Evolutionary conservation across 1,139 yeast species (phyloP), one percentile per base, ranked within the genome.

Genomic region (Blastobotrys elegans): DNA sequence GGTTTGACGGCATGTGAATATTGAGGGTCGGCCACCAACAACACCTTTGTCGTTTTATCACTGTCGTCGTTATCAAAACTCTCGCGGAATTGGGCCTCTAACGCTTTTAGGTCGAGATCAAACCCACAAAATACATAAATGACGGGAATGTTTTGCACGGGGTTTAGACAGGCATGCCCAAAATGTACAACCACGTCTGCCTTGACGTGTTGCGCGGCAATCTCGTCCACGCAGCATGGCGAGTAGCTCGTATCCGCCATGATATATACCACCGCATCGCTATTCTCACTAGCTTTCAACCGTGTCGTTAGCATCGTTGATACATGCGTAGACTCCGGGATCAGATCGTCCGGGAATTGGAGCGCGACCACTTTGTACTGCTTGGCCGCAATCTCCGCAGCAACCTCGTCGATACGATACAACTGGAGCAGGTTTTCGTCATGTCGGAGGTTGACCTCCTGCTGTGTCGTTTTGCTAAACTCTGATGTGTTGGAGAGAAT

Each of bases 211-310:
- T 85, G 90, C 0, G 97, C 95, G 0, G 98, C 97, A 20, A 92
- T 95, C 61, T 89, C 97, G 64, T 92, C 99, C 14, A 92, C 85
- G 69, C 99, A 92, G 65, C 98, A 92, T 0, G 96, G 76, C 21
- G 96, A 87, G 59, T 92, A 94, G 0, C 97, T 88, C 0, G 98
- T 90, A 61, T 94, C 99, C 0, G 97, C 99, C 36, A 92, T 69
- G 14, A 72, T 56, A 55, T 57, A 60, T 40, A 66, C 61, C 48
- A 45, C 63, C 36, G 47, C 46, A 26, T 45, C 50, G 13, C 41
- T 46, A 3, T 49, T 53, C 14, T 40, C 21, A 13, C 38, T 29
- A 7, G 40, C 36, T 14, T 26, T 31, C 17, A 37, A 13, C 17
- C 24, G 31, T 6, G 5, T 5, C 73, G 82, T 44, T 76, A 67